These are phyloP conservation scores for Aspergillus diversus DNA, from an alignment of 495 filamentous ascomycete species.

Conservation along the genomic window DNA sequence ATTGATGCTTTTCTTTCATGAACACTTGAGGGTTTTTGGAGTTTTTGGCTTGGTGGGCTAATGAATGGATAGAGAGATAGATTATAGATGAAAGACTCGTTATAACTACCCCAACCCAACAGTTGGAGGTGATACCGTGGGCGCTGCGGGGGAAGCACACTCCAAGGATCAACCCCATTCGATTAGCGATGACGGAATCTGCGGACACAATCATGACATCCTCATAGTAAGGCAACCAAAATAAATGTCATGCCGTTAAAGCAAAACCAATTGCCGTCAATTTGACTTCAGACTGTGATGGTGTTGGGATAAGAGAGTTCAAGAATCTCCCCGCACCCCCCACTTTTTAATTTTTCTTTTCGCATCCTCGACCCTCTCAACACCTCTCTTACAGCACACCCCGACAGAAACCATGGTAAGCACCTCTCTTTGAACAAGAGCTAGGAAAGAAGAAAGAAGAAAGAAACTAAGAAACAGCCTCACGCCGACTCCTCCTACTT, in stretches of 20 bases:
- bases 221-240: background rate
- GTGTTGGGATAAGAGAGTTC: background rate
- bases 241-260: background rate
- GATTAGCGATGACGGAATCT: conserved; percentile 6
- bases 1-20: conserved; percentile 45
- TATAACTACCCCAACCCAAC: too few species aligned
- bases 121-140: background rate
- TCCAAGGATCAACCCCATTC: conserved; percentile 4
- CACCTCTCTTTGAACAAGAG: background rate
- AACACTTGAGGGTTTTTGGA: too few species aligned
- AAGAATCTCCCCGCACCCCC: conserved; percentile 8
- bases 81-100: too few species aligned
- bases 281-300: background rate
- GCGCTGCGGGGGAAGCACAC: background rate
- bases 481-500: conserved; percentile 89
- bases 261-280: background rate
- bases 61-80: too few species aligned
- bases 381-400: background rate
- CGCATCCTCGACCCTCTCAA: background rate
- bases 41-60: too few species aligned
- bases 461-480: conserved; percentile 56
- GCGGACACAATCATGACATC: background rate
- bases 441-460: background rate
- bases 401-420: too few species aligned
- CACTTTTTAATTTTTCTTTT: conserved; percentile 14